These are phyloP conservation scores for Globisporangium abappressorium DNA, from an alignment of 352 stramenopile genomes.

Conservation along the genomic window DNA sequence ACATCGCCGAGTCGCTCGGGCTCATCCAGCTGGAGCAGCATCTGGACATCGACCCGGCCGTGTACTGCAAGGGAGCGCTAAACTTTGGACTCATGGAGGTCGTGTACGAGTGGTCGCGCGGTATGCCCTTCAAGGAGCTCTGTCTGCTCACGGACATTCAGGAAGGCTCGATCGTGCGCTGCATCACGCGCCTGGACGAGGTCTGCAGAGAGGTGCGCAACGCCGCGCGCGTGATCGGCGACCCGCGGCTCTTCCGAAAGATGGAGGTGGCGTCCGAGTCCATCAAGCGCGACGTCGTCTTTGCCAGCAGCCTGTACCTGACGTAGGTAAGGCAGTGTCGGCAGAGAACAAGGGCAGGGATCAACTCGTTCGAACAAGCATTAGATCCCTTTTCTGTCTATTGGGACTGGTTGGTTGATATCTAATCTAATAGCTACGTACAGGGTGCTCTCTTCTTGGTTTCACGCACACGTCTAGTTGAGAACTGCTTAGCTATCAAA, in stretches of 20 bases:
- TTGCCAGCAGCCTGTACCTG: conserved; percentile 95
- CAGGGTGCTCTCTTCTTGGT: background rate
- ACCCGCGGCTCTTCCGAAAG: conserved; percentile 95
- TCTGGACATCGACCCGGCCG: conserved; percentile 86
- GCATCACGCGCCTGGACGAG: conserved; percentile 97
- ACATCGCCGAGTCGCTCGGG: conserved; percentile 74
- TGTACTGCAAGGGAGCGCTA: conserved; percentile 90
- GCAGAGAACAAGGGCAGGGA: too few species aligned
- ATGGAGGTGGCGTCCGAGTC: conserved; percentile 96
- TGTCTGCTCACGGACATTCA: conserved; percentile 95
- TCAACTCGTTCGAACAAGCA: background rate
- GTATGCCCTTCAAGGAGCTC: conserved; percentile 96
- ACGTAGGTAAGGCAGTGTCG: conserved; percentile 19
- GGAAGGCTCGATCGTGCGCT: conserved; percentile 97
- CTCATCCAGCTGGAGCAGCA: conserved; percentile 83
- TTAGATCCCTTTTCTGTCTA: conserved; percentile 9
- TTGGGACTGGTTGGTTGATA: background rate
- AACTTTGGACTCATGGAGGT: conserved; percentile 96
- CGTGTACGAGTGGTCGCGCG: conserved; percentile 98
- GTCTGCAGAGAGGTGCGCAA: conserved; percentile 97
- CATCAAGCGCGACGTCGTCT: conserved; percentile 98
- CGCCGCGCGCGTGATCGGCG: conserved; percentile 92
- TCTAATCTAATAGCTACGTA: conserved; percentile 1
- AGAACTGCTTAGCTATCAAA: conserved; percentile 24
- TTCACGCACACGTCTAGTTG: background rate